Base-by-base conservation (phyloP, 2,329 filamentous ascomycete genomes). In the Aspergillus terreus region DNA sequence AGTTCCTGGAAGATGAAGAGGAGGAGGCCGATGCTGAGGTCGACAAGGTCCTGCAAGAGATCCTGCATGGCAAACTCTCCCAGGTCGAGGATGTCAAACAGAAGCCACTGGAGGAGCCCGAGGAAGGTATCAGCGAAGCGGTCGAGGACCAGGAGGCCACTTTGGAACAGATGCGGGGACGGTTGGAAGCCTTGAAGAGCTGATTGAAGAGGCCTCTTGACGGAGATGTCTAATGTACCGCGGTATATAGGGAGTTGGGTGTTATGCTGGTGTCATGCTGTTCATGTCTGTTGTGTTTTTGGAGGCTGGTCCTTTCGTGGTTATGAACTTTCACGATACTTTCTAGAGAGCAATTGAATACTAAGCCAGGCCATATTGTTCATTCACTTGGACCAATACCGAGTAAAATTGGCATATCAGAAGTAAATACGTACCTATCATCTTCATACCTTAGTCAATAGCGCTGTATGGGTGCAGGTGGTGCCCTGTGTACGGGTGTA, bases 151-250 rank as follows among this genome's bases (percentile, higher is more conserved):
- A 90, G 56, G 91, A 96, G 72, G 90, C 88, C 44, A 90, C 94
- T 77, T 83, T 97, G 75, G 87, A 91, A 63, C 88, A 95, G 76
- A 97, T 97, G 94, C 81, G 92, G 68, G 91, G 91, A 61, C 81
- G 92, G 44, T 72, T 99, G 62, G 90, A 97, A 75, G 92, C 92
- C 33, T 74, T 97, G 67, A 88, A 94, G 81, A 96, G 91, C 72
- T 96, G 71, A 79, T 52, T 10, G 14, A 11, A 4, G 10, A 14
- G 10, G 23, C n/a, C 15, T 15, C 10, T 32, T 10, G 21, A 40
- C 17, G n/a, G 30, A 25, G 23, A 38, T 42, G 45, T 25, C 27
- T 46, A n/a, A 32, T 43, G 43, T 47, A 38, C 33, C 32, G 27
- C 46, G 19, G 43, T 52, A 19, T 49, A 38, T 47, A 49, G n/a